These are phyloP conservation scores for Polyplosphaeria fusca DNA, from an alignment of 495 filamentous ascomycete genomes.

Conservation along the genomic window DNA sequence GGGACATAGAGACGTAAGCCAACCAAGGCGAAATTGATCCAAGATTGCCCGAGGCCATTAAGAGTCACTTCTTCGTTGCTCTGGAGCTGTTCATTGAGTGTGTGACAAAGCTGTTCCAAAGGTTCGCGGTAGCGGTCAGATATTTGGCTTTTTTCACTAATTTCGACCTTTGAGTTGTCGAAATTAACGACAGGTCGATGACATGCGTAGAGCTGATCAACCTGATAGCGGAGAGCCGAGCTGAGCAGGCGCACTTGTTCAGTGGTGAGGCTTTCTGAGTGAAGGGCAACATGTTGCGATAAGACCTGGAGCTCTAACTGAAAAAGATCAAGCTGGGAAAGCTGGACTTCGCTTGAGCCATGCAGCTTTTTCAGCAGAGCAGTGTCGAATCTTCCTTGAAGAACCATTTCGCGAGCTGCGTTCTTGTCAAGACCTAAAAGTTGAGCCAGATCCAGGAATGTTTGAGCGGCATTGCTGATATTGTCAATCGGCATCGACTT, in stretches of 20 bases:
- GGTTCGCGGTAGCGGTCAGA: not conserved
- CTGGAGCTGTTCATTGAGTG: not conserved
- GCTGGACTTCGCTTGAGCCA: conserved; percentile 50
- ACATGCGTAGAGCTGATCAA: conserved; percentile 10
- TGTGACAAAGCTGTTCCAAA: not conserved
- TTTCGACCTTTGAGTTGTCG: not conserved
- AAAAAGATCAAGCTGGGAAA: conserved; percentile 62
- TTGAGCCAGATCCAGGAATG: conserved; percentile 3
- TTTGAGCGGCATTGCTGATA: not conserved
- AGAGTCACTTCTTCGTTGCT: not conserved
- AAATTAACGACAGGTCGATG: not conserved
- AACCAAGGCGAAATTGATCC: conserved; percentile 41
- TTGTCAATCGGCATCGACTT: not conserved
- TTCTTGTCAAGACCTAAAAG: conserved; percentile 5
- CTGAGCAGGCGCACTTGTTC: conserved; percentile 26
- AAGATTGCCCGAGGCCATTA: conserved; percentile 45
- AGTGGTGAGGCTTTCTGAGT: conserved; percentile 32
- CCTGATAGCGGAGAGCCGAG: not conserved
- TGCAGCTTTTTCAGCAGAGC: conserved; percentile 56
- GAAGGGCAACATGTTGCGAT: conserved; percentile 41
- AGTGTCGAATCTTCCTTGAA: conserved; percentile 54
- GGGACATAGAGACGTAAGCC: conserved; percentile 76
- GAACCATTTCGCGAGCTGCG: conserved; percentile 39
- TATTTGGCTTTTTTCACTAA: not conserved
- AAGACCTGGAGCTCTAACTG: conserved; percentile 64